Percentiles rank a stretch among this genome's conserved stretches.
phyloP scores from a whole-genome alignment of 192 early-diverging fungal species.

The Backusella psychrophila region DNA sequence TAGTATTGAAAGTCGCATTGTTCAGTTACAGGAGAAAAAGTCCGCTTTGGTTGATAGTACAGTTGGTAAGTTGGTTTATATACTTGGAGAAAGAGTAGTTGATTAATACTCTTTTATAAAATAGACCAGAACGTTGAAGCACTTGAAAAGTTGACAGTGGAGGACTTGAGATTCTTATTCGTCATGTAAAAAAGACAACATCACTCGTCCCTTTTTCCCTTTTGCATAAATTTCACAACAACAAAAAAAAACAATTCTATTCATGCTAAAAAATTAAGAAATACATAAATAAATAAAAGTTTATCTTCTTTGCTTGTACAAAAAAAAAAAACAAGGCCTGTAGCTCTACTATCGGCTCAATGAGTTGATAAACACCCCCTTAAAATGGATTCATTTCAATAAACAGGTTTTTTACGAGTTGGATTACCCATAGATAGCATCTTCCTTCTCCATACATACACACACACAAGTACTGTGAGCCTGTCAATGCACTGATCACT shows the following conservation, averaged over 20 bases:
- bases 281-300: no score
- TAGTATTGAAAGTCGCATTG: slow-evolving; percentile 87
- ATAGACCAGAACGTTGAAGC: slow-evolving; percentile 66
- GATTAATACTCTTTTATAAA: not conserved
- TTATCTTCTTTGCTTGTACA: no score
- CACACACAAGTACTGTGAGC: not conserved
- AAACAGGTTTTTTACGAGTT: not conserved
- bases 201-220: not conserved
- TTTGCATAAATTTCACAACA: not conserved
- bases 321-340: no score
- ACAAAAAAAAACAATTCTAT: no score
- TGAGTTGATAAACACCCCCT: not conserved
- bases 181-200: slow-evolving; percentile 47
- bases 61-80: slow-evolving; percentile 56
- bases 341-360: no score
- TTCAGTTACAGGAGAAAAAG: slow-evolving; percentile 94
- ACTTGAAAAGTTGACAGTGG: slow-evolving; percentile 65
- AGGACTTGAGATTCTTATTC: slow-evolving; percentile 86
- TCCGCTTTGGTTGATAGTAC: slow-evolving; percentile 84
- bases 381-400: not conserved
- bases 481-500: not conserved
- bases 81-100: not conserved
- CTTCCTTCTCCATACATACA: no score
- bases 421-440: not conserved
- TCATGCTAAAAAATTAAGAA: no score